phyloP scores from a whole-genome alignment of 306 rosid genomes.

The Inga laurina region DNA sequence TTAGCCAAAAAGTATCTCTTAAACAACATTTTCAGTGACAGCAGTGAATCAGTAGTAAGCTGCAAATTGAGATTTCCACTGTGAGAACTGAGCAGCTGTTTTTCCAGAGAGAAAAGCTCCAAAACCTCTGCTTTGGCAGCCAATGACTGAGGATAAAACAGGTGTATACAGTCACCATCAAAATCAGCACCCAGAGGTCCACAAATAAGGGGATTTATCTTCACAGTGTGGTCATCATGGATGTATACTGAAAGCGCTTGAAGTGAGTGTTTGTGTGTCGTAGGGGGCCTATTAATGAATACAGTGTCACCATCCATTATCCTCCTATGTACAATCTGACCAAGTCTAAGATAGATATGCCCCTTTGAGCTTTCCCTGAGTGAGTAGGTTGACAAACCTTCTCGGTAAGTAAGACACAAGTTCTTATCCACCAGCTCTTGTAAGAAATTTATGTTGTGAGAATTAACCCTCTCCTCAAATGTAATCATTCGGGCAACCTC shows the following conservation, averaged over 20 bases:
- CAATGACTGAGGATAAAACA: conserved; percentile 92
- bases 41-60: conserved; percentile 67
- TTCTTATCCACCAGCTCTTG: conserved; percentile 84
- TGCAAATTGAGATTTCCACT: conserved; percentile 86
- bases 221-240: conserved; percentile 86
- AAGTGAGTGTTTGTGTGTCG: conserved; percentile 74
- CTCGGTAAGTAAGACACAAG: conserved; percentile 71
- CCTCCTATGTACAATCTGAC: conserved; percentile 85
- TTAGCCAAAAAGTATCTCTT: conserved; percentile 50
- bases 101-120: conserved; percentile 87
- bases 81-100: conserved; percentile 92
- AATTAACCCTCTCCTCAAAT: conserved; percentile 83
- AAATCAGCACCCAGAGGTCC: conserved; percentile 95
- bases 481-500: conserved; percentile 87
- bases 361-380: conserved; percentile 52
- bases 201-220: conserved; percentile 93
- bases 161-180: conserved; percentile 91
- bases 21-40: conserved; percentile 71
- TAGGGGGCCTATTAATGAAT: conserved; percentile 51
- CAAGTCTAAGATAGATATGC: conserved; percentile 63
- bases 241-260: conserved; percentile 88
- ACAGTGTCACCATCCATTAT: conserved; percentile 97
- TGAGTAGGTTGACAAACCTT: conserved; percentile 73
- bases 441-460: conserved; percentile 61
- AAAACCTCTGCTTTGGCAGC: conserved; percentile 93